Evolutionary conservation across 2,329 filamentous ascomycete species (phyloP), one percentile per base, ranked within the genome.

Genomic region (Alternaria alternata): DNA sequence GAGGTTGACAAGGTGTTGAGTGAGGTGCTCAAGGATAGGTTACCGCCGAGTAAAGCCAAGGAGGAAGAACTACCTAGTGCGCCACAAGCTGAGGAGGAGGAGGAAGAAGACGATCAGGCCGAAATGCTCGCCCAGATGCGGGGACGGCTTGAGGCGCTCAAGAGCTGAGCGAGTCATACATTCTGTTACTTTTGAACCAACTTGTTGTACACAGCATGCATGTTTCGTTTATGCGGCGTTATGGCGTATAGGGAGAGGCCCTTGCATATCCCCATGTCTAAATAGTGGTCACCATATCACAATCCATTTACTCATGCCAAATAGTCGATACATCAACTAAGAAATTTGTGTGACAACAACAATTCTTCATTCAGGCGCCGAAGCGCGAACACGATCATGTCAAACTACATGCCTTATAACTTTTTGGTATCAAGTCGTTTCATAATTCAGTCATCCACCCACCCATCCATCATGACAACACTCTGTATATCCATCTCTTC

Each of bases 91-190:
- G 88, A 92, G 66, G 81, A 85, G 59, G 81, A 85, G 59, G 88
- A 93, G 67, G 91, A 93, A 72, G 92, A 96, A 72, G 90, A 94
- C 75, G 91, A 95, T 71, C 89, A 92, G 63, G 93, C 97, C 79
- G 93, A 91, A 48, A 93, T 95, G 83, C 88, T 98, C 81, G 91
- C 93, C 71, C 91, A 96, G 82, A 98, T 98, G 95, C 86, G 94
- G 76, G 93, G 93, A 69, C 86, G 94, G 48, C 79, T 99, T 70
- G 93, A 98, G 81, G 94, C 94, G 36, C 81, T 98, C 75, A 91
- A 95, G 86, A 97, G 93, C 80, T 97, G 79, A 85, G 46, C 24
- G 38, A 14, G 38, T 22, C 28, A 8, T 38, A 12, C 32, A 28
- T 34, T 30, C 12, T 3, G 7, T 22, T 36, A 32, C 14, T 34